phyloP scores from a whole-genome alignment of 257 asterid species.

The Salvia miltiorrhiza region DNA sequence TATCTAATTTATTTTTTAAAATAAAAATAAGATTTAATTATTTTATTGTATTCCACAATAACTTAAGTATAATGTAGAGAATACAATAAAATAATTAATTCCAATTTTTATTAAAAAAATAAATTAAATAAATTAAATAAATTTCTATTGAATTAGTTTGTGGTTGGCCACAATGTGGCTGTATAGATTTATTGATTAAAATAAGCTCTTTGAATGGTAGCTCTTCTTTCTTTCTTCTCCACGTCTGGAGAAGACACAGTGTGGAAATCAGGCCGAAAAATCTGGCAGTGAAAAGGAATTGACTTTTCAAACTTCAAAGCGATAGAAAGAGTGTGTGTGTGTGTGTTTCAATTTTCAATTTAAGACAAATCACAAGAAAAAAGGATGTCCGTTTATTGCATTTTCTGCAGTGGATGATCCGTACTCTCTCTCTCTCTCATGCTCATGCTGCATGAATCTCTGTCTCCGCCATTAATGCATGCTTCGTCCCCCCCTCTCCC shows the following conservation, averaged over 20 bases:
- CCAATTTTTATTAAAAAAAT: too few relatives aligned
- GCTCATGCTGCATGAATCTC: constrained; percentile 31
- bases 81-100: too few relatives aligned
- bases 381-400: constrained; percentile 27
- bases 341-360: constrained; percentile 13
- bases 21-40: too few relatives aligned
- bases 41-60: too few relatives aligned
- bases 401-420: constrained; percentile 20
- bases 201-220: too few relatives aligned
- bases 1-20: too few relatives aligned
- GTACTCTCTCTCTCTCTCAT: constrained; percentile 23
- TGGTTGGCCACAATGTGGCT: too few relatives aligned
- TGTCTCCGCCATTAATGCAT: constrained; percentile 35
- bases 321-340: background rate
- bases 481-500: background rate
- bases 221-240: background rate
- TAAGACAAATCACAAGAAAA: constrained; percentile 33
- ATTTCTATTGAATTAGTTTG: too few relatives aligned
- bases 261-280: background rate
- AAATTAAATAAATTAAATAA: too few relatives aligned
- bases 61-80: too few relatives aligned
- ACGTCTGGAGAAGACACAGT: background rate
- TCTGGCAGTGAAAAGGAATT: constrained; percentile 18
- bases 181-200: too few relatives aligned
- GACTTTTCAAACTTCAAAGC: constrained; percentile 33